Evolutionary conservation across 2,329 filamentous ascomycete species (phyloP).

Genomic region (Arthrinium puccinioides): DNA sequence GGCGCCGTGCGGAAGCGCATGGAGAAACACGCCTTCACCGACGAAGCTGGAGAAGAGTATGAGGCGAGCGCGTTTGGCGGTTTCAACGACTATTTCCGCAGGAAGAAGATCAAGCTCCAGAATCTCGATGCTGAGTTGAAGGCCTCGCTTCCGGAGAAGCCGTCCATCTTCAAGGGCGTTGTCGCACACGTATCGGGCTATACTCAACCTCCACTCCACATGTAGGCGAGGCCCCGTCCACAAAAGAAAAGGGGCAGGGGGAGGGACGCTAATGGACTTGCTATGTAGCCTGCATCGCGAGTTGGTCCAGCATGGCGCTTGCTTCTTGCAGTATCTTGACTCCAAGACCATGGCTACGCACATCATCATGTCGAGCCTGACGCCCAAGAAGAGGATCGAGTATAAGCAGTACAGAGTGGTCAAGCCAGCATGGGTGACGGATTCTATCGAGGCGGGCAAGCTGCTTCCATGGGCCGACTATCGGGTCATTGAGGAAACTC

Average conservation of each 20-base stretch:
- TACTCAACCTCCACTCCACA: conserved; percentile 84
- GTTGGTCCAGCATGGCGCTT: conserved; percentile 88
- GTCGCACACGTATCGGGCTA: conserved; percentile 93
- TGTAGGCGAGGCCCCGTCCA: conserved; percentile 36
- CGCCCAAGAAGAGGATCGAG: conserved; percentile 87
- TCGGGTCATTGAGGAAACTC: conserved; percentile 76
- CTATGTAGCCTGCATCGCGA: conserved; percentile 62
- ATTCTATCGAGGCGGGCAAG: conserved; percentile 75
- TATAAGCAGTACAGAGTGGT: conserved; percentile 85
- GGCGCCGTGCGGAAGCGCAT: conserved; percentile 54
- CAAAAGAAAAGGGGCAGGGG: too few species aligned
- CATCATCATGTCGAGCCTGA: conserved; percentile 84
- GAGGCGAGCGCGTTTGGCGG: conserved; percentile 79
- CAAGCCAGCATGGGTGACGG: conserved; percentile 88
- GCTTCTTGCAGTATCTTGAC: conserved; percentile 90
- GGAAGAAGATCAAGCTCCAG: conserved; percentile 95
- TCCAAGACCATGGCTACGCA: conserved; percentile 93
- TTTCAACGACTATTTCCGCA: conserved; percentile 84
- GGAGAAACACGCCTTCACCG: conserved; percentile 62
- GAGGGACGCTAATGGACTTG: too few species aligned
- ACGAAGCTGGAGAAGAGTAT: conserved; percentile 89
- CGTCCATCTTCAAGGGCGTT: conserved; percentile 82
- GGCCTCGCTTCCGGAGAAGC: conserved; percentile 59
- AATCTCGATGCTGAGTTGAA: conserved; percentile 84
- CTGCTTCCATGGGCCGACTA: conserved; percentile 83